Conservation (phyloP, 2,329 filamentous ascomycete genomes). For the Penicillium italicum region DNA sequence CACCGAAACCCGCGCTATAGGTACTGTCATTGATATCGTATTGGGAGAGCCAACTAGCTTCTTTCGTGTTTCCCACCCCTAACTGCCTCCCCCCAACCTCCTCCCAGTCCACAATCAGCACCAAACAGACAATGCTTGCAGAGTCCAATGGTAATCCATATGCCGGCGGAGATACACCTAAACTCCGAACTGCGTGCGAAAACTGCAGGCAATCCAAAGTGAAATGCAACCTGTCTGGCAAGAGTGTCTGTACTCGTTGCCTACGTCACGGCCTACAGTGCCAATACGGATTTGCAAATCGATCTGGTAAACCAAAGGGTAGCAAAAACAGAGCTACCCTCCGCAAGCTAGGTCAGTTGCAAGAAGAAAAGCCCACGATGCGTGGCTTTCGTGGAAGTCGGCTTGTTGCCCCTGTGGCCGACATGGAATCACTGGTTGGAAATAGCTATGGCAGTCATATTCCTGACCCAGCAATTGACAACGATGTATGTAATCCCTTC, state of each 20-base stretch:
- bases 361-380: slow-evolving; percentile 28
- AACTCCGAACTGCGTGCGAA: slow-evolving; percentile 39
- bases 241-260: slow-evolving; percentile 38
- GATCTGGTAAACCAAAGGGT: slow-evolving; percentile 40
- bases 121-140: slow-evolving; percentile 24
- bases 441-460: slow-evolving; percentile 8
- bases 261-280: slow-evolving; percentile 38
- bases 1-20: background rate
- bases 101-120: background rate
- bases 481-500: slow-evolving; percentile 15
- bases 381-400: slow-evolving; percentile 18
- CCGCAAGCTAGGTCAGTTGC: slow-evolving; percentile 36
- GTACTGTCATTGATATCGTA: background rate
- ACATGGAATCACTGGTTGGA: slow-evolving; percentile 10
- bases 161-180: slow-evolving; percentile 29
- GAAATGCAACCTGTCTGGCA: slow-evolving; percentile 38
- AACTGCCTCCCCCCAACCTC: no score
- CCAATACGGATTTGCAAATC: slow-evolving; percentile 38
- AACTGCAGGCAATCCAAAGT: slow-evolving; percentile 42
- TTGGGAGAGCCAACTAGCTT: background rate
- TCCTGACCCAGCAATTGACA: slow-evolving; percentile 13
- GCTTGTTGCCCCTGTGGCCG: slow-evolving; percentile 10
- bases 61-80: background rate
- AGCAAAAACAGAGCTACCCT: slow-evolving; percentile 40
- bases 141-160: slow-evolving; percentile 25